Base-by-base conservation (phyloP, 169 alveolate species). In the Plasmodium relictum region DNA sequence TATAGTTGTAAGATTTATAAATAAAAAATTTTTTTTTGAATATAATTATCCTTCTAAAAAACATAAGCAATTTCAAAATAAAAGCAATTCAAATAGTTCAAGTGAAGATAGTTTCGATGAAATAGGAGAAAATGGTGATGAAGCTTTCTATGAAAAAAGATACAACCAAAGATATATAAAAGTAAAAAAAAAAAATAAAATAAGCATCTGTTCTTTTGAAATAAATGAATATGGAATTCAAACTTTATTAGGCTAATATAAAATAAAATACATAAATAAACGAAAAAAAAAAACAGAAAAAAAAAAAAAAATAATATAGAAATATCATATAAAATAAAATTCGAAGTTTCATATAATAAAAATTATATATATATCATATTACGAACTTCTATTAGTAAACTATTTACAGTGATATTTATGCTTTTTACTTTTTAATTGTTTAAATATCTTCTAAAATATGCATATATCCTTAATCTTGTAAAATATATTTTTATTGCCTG, bases 141-240 rank as follows among this genome's bases (percentile, higher is more conserved):
- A 58, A 6, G 37, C 50, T 12, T 86, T 70, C 24, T 71, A 31
- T 50, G 65, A 69, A 71, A 86, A 86, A 59, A 42, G 69, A 31
- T 86, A 71, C 52, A 86, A 86, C 54, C 76, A 24, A 22, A 70
- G 92, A 65, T 86, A 71, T 42, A 86, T 86, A 26, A 69, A 70
- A 59, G 48, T 71, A 24, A 69, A 86, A 72, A 72, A 65, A 14
- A 45, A 59, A 63, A 50, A 50, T 18, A 59, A 59, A 70, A 42
- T 39, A 18, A 39, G 9, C 3, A 20, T 54, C 20, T 86, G 86
- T 63, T 86, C 71, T 73, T 86, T 86, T 63, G 88, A 86, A 52
- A 86, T 86, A 26, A 86, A 54, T 48, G 39, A 69, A 16, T 45
- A 42, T 12, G 92, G 92, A 6, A 70, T 86, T 20, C 61, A 86